phyloP scores from a whole-genome alignment of 257 asterid genomes.

The Solanum commersonii region DNA sequence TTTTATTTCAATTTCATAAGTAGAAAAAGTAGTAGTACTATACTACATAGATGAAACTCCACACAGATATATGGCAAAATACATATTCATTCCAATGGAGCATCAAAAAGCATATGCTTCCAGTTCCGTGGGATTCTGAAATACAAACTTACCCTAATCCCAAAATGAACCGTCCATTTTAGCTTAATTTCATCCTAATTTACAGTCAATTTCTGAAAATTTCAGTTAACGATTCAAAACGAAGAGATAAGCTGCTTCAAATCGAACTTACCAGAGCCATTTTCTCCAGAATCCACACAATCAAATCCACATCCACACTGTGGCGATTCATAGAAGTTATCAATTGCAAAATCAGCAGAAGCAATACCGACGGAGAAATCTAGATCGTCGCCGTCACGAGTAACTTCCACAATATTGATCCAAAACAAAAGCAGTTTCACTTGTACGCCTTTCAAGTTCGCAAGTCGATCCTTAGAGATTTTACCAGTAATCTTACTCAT shows the following conservation, averaged over 20 bases:
- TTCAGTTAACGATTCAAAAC: background rate
- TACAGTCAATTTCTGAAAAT: background rate
- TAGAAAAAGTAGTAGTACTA: background rate
- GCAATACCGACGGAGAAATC: constrained; percentile 40
- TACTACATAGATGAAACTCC: background rate
- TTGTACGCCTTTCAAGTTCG: constrained; percentile 28
- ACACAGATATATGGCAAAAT: background rate
- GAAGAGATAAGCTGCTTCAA: background rate
- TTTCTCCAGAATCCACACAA: constrained; percentile 1
- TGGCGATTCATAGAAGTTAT: constrained; percentile 30
- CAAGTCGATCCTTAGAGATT: constrained; percentile 18
- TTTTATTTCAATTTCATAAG: background rate
- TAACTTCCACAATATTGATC: constrained; percentile 36
- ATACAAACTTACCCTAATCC: background rate
- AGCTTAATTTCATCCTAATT: background rate
- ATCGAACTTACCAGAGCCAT: background rate
- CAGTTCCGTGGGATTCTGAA: background rate
- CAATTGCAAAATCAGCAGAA: constrained; percentile 23
- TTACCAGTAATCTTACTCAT: constrained; percentile 20
- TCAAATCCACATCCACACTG: constrained; percentile 51
- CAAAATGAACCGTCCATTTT: background rate
- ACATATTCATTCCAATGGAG: background rate
- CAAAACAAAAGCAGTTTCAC: constrained; percentile 35
- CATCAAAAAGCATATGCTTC: background rate
- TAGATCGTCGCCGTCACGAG: constrained; percentile 10